Percentiles rank a stretch among this genome's conserved stretches.
phyloP scores from a whole-genome alignment of 2,329 filamentous ascomycete genomes.

The Colletotrichum caudatum region DNA sequence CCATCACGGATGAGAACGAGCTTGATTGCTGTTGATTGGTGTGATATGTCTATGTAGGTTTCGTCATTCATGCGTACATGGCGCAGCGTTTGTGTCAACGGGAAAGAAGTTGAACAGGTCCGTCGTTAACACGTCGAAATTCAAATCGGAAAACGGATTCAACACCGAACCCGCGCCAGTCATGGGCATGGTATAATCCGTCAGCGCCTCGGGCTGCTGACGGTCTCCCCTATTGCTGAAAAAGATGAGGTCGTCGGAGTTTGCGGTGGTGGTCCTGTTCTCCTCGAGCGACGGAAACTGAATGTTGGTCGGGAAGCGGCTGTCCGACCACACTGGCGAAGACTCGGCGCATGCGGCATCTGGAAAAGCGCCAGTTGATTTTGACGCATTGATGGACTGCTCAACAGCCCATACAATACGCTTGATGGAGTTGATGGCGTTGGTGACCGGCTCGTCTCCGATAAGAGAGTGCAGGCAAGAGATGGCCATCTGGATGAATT shows the following conservation, averaged over 20 bases:
- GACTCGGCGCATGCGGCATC: slow-evolving; percentile 22
- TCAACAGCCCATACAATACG: slow-evolving; percentile 43
- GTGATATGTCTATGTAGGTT: neutral
- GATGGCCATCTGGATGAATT: slow-evolving; percentile 37
- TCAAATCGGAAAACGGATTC: slow-evolving; percentile 35
- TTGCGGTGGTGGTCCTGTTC: slow-evolving; percentile 25
- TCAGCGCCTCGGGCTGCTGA: slow-evolving; percentile 10
- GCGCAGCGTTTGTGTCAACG: slow-evolving; percentile 26
- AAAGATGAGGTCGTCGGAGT: slow-evolving; percentile 43
- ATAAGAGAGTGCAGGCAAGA: slow-evolving; percentile 30
- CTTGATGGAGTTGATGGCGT: slow-evolving; percentile 45
- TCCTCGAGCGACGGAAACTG: slow-evolving; percentile 45
- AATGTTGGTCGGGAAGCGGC: slow-evolving; percentile 35
- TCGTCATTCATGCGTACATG: neutral
- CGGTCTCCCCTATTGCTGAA: slow-evolving; percentile 43
- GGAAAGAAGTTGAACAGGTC: slow-evolving; percentile 48
- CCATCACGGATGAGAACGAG: neutral
- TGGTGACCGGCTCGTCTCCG: slow-evolving; percentile 48
- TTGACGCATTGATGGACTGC: slow-evolving; percentile 44
- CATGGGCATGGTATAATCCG: slow-evolving; percentile 33
- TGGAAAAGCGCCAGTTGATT: neutral
- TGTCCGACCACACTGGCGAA: slow-evolving; percentile 25
- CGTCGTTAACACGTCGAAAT: slow-evolving; percentile 48
- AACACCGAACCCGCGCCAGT: neutral
- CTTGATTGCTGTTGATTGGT: neutral